Conservation (phyloP, 805 yeast genomes). For the Candida manassasensis region DNA sequence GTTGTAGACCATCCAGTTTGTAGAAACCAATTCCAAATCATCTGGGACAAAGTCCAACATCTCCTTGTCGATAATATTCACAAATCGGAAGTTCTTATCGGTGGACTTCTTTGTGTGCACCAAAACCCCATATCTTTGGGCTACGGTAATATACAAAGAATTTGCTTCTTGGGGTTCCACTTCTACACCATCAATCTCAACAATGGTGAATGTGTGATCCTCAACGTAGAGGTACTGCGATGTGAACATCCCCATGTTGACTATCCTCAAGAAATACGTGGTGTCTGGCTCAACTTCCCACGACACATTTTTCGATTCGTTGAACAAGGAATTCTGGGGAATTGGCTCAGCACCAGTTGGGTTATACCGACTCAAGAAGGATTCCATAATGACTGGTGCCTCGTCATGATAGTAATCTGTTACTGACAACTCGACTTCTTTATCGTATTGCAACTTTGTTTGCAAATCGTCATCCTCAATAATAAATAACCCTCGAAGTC, state of each 20-base stretch:
- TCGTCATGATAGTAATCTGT: conserved; percentile 86
- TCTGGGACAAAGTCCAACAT: conserved; percentile 77
- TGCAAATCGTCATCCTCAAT: conserved; percentile 42
- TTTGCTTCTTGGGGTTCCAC: conserved; percentile 71
- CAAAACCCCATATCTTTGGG: conserved; percentile 86
- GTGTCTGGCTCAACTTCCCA: conserved; percentile 78
- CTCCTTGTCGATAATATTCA: conserved; percentile 72
- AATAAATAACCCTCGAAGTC: conserved; percentile 63
- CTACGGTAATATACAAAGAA: conserved; percentile 75
- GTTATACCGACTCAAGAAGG: conserved; percentile 68
- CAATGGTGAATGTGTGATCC: conserved; percentile 79
- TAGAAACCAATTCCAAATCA: conserved; percentile 63
- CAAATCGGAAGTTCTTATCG: conserved; percentile 68
- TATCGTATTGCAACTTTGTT: conserved; percentile 61
- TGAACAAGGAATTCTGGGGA: conserved; percentile 75
- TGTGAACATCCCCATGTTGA: conserved; percentile 87
- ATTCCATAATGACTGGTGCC: conserved; percentile 45
- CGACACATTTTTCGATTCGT: conserved; percentile 75
- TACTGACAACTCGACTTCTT: conserved; percentile 63
- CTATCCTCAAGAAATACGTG: conserved; percentile 75
- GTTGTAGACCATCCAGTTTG: conserved; percentile 66
- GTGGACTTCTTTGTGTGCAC: conserved; percentile 65
- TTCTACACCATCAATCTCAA: conserved; percentile 89
- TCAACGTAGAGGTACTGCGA: conserved; percentile 87
- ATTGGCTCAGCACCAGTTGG: conserved; percentile 99